Evolutionary conservation across 2,329 filamentous ascomycete species (phyloP).

Genomic region (Diplodia scrobiculata): DNA sequence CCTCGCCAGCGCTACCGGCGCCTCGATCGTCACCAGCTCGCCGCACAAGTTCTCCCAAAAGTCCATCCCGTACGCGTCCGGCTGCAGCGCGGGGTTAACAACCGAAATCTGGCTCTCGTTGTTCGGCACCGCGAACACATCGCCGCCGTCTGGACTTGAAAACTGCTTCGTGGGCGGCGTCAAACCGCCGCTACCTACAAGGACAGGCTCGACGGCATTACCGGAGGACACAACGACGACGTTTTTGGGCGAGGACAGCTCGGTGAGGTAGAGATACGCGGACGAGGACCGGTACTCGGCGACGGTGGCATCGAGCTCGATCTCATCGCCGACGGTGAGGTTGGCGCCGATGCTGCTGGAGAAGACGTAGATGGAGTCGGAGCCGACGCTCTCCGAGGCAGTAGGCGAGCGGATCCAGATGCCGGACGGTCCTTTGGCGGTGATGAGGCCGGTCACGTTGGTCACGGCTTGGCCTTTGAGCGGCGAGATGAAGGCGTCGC

Average conservation of each 20-base stretch:
- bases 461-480: conserved; percentile 59
- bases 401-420: conserved; percentile 65
- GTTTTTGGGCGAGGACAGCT: conserved; percentile 61
- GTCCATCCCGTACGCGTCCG: conserved; percentile 65
- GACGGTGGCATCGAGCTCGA: conserved; percentile 63
- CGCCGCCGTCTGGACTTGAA: conserved; percentile 64
- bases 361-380: conserved; percentile 68
- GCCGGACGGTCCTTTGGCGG: conserved; percentile 63
- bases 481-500: conserved; percentile 64
- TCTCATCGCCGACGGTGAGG: conserved; percentile 63
- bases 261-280: conserved; percentile 65
- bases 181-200: conserved; percentile 59
- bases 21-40: conserved; percentile 66
- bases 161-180: conserved; percentile 64
- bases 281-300: conserved; percentile 60
- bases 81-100: conserved; percentile 63
- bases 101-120: conserved; percentile 60
- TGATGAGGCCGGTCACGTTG: conserved; percentile 65
- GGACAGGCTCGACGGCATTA: conserved; percentile 59
- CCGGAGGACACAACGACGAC: conserved; percentile 57
- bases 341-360: conserved; percentile 55
- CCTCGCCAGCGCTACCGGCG: conserved; percentile 61
- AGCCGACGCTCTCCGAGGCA: conserved; percentile 59
- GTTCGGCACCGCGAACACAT: conserved; percentile 67
- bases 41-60: conserved; percentile 73